Evolutionary conservation across 139 green algal species (phyloP).

Genomic region (Picochlorum sp.): DNA sequence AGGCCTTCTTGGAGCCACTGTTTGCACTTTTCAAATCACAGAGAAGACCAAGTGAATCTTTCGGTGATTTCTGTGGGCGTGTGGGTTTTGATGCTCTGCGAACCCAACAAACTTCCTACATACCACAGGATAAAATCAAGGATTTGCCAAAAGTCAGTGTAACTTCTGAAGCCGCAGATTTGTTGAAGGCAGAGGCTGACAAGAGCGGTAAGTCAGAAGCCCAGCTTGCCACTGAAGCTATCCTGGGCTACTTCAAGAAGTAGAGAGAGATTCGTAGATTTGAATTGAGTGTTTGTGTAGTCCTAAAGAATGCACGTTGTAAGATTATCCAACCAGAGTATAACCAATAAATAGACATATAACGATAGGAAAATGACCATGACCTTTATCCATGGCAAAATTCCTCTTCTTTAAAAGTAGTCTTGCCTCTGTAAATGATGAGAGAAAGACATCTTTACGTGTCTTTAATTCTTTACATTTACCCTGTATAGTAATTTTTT

Average conservation of each 20-base stretch:
- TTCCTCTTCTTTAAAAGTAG: too few relatives aligned
- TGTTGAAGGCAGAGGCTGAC: slow-evolving; percentile 35
- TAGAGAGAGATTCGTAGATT: background rate
- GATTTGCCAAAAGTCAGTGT: slow-evolving; percentile 28
- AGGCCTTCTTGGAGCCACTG: slow-evolving; percentile 85
- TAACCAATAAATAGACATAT: too few relatives aligned
- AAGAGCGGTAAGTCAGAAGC: slow-evolving; percentile 9
- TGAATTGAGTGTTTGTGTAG: too few relatives aligned
- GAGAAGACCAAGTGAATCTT: slow-evolving; percentile 47
- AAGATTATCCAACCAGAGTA: too few relatives aligned
- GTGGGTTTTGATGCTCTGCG: slow-evolving; percentile 46
- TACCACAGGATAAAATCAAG: slow-evolving; percentile 5
- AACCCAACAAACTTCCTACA: slow-evolving; percentile 31
- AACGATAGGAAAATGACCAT: too few relatives aligned
- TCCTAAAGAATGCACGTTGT: too few relatives aligned
- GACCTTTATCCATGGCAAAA: too few relatives aligned
- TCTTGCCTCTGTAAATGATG: too few relatives aligned
- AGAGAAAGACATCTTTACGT: too few relatives aligned
- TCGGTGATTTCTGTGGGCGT: slow-evolving; percentile 84
- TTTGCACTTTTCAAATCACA: slow-evolving; percentile 60
- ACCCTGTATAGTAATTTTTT: too few relatives aligned
- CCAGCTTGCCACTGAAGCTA: slow-evolving; percentile 17
- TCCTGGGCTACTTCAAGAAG: slow-evolving; percentile 5
- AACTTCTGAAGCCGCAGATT: background rate
- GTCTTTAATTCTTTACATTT: too few relatives aligned